Conservation (phyloP, 768 basidiomycete species). For the Phaeolepiota aurea region DNA sequence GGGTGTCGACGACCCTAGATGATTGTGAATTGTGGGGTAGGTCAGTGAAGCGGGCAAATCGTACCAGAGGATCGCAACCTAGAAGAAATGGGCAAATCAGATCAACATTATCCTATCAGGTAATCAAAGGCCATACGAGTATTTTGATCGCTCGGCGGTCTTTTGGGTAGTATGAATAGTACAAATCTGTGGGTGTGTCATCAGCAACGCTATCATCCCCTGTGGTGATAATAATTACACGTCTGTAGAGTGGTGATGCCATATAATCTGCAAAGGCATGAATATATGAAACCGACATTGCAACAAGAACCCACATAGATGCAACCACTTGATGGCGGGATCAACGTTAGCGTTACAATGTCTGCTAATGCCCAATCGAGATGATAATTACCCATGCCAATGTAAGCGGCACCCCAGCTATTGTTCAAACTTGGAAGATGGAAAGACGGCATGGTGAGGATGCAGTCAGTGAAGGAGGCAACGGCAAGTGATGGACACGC, state of each 20-base stretch:
- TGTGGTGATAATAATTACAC: background rate
- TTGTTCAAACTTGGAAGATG: background rate
- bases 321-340: background rate
- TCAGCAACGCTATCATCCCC: background rate
- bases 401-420: background rate
- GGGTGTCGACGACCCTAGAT: slow-evolving; percentile 1
- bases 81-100: background rate
- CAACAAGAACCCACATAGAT: background rate
- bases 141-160: background rate
- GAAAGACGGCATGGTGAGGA: too few species aligned
- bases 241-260: background rate
- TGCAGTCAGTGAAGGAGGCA: too few species aligned
- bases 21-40: too few species aligned
- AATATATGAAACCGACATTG: background rate
- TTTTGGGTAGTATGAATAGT: background rate
- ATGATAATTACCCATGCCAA: background rate
- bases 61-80: background rate
- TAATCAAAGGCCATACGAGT: background rate
- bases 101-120: background rate
- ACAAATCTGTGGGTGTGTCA: background rate
- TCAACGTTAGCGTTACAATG: too few species aligned
- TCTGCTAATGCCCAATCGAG: background rate
- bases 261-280: background rate
- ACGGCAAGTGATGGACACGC: background rate
- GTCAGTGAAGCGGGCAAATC: background rate